Evolutionary conservation across 108 stramenopile genomes (phyloP).

Genomic region (Skeletonema potamos): DNA sequence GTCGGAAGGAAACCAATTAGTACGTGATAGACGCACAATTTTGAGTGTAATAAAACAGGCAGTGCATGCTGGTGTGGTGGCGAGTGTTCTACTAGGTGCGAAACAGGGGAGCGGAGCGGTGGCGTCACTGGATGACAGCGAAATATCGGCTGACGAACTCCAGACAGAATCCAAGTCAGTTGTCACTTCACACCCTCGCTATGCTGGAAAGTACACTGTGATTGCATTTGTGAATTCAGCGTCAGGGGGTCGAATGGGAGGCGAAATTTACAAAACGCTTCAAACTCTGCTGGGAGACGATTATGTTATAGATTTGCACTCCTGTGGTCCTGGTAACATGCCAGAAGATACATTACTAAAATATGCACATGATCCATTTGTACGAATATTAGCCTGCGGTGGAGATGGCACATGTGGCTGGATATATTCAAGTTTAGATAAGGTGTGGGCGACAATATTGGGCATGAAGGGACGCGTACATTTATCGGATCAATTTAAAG

Average conservation of each 20-base stretch:
- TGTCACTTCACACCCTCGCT: slow-evolving; percentile 30
- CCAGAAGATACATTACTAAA: slow-evolving; percentile 47
- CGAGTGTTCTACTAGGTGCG: neutral
- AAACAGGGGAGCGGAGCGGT: neutral
- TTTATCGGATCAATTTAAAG: slow-evolving; percentile 23
- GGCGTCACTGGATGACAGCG: neutral
- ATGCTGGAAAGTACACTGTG: slow-evolving; percentile 46
- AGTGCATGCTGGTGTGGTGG: neutral
- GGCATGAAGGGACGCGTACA: slow-evolving; percentile 23
- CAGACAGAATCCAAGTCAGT: neutral
- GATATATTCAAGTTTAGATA: slow-evolving; percentile 63
- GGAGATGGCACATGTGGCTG: slow-evolving; percentile 79
- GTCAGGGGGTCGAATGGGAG: slow-evolving; percentile 48
- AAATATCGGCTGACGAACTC: neutral
- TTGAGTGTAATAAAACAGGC: neutral
- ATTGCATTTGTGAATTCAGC: slow-evolving; percentile 53
- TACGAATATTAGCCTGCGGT: slow-evolving; percentile 61
- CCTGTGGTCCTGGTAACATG: slow-evolving; percentile 48
- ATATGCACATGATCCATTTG: slow-evolving; percentile 50
- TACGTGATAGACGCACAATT: neutral
- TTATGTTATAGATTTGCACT: slow-evolving; percentile 53
- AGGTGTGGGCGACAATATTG: slow-evolving; percentile 42
- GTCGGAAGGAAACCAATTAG: neutral
- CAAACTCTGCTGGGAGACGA: slow-evolving; percentile 19
- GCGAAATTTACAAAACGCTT: slow-evolving; percentile 20